These are phyloP conservation scores for Ananas comosus DNA, from an alignment of 176 grass and related monocot genomes.

Conservation along the genomic window DNA sequence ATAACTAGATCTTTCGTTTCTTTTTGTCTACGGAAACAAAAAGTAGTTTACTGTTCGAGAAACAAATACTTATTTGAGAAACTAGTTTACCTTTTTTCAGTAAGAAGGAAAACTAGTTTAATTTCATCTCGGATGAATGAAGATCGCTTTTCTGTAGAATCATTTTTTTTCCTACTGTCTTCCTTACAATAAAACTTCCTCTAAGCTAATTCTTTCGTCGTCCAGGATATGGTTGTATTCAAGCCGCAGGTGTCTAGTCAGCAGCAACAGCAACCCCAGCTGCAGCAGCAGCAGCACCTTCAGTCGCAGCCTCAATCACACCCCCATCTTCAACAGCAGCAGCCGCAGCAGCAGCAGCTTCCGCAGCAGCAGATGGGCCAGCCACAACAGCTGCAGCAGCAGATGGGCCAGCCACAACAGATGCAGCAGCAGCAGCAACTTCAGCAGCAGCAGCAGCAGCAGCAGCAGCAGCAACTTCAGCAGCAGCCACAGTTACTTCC, in stretches of 20 bases:
- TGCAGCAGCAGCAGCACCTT: constrained; percentile 18
- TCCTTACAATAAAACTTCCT: neutral
- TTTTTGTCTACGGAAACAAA: too few relatives aligned
- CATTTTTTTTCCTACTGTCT: too few relatives aligned
- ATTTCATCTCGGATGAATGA: too few relatives aligned
- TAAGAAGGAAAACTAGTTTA: too few relatives aligned
- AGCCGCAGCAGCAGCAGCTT: constrained; percentile 16
- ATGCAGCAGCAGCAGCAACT: constrained; percentile 30
- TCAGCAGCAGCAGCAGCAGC: neutral
- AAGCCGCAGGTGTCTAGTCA: constrained; percentile 90
- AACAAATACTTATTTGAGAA: too few relatives aligned
- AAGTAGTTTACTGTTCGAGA: too few relatives aligned
- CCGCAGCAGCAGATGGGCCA: constrained; percentile 15
- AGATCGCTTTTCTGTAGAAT: too few relatives aligned
- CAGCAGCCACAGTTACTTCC: constrained; percentile 27
- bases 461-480: constrained; percentile 18
- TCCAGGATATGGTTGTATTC: constrained; percentile 97
- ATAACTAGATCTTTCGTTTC: too few relatives aligned
- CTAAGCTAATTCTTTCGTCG: neutral
- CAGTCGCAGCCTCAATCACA: constrained; percentile 42
- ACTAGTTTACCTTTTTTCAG: too few relatives aligned
- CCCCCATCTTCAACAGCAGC: constrained; percentile 48
- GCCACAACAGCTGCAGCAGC: neutral
- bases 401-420: constrained; percentile 28
- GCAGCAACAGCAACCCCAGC: constrained; percentile 35